phyloP scores from a whole-genome alignment of 768 basidiomycete species.

The Hemileccinum impolitum region DNA sequence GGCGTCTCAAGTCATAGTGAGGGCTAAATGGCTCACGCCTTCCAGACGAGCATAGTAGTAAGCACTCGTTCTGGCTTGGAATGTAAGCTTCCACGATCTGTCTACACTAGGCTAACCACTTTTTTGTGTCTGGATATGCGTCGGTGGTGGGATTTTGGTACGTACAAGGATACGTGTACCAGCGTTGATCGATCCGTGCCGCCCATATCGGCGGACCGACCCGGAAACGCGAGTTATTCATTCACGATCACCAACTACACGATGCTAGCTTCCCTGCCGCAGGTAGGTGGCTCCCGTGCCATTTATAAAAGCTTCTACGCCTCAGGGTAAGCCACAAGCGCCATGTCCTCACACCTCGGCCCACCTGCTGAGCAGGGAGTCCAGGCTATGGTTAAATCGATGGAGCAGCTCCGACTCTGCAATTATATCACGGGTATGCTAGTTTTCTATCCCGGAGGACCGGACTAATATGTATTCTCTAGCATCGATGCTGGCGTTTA shows the following conservation, averaged over 20 bases:
- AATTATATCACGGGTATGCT: constrained; percentile 15
- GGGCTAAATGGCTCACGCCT: background rate
- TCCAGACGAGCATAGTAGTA: background rate
- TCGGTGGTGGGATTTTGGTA: background rate
- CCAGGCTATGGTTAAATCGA: background rate
- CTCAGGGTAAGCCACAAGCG: background rate
- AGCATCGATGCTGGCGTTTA: constrained; percentile 13
- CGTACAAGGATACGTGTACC: background rate
- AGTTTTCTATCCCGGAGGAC: background rate
- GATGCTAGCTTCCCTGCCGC: background rate
- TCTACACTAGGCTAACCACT: no score
- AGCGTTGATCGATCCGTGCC: background rate
- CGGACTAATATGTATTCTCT: background rate
- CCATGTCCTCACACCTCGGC: constrained; percentile 10
- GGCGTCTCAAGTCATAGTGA: background rate
- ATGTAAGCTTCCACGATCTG: background rate
- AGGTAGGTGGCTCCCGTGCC: background rate
- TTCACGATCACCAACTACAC: background rate
- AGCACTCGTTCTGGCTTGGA: background rate
- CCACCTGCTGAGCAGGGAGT: constrained; percentile 4
- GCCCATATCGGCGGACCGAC: background rate
- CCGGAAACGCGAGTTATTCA: background rate
- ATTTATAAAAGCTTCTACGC: background rate
- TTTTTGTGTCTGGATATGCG: no score
- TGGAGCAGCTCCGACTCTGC: constrained; percentile 14